phyloP scores from a whole-genome alignment of 148 eudicot genomes.

The Vaccinium corymbosum region DNA sequence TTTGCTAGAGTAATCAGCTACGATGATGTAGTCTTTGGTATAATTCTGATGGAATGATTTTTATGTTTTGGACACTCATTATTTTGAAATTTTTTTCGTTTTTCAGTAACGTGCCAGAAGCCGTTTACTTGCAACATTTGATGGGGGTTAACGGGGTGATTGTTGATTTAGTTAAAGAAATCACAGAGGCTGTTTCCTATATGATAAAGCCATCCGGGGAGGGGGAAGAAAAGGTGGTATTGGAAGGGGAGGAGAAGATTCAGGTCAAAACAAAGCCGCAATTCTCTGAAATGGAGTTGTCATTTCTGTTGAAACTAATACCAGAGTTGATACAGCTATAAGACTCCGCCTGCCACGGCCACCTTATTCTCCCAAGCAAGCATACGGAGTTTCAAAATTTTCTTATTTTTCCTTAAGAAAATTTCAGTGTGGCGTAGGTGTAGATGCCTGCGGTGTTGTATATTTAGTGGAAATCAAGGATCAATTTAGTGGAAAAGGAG shows the following conservation, averaged over 20 bases:
- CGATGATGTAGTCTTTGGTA: background rate
- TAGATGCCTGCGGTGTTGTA: background rate
- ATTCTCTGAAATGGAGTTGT: constrained; percentile 43
- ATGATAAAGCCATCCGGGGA: constrained; percentile 27
- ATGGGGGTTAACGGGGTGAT: constrained; percentile 86
- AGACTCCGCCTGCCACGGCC: background rate
- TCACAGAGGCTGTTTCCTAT: constrained; percentile 49
- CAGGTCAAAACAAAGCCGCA: constrained; percentile 29
- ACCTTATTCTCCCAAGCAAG: background rate
- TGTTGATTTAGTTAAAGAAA: constrained; percentile 66
- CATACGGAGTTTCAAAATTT: background rate
- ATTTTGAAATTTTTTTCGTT: background rate
- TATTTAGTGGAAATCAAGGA: background rate
- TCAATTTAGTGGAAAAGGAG: background rate
- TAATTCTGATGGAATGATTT: background rate
- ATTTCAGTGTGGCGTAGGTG: background rate
- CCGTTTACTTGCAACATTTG: constrained; percentile 72
- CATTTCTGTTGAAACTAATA: constrained; percentile 51
- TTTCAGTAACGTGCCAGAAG: constrained; percentile 69
- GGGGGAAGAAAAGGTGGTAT: constrained; percentile 18
- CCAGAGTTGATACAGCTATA: constrained; percentile 47
- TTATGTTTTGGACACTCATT: background rate
- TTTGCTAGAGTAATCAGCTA: background rate
- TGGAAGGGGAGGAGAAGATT: constrained; percentile 21
- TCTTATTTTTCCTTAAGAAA: background rate